Evolutionary conservation across 73 alveolate genomes (phyloP).

Genomic region (Stentor roeselii): DNA sequence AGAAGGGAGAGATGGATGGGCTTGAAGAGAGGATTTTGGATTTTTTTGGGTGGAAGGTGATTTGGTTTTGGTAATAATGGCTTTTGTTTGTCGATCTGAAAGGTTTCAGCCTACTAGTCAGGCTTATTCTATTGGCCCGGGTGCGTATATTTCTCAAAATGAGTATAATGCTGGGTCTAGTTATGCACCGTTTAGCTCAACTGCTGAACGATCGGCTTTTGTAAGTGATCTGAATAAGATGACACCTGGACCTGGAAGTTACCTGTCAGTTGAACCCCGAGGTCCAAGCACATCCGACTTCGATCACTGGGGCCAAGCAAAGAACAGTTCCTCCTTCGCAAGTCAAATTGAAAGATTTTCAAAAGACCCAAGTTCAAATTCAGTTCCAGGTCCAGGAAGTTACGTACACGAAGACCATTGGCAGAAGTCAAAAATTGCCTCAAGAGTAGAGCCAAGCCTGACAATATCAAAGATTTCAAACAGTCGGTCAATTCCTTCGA

Average conservation of each 20-base stretch:
- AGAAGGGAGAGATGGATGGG: no score
- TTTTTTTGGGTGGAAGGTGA: no score
- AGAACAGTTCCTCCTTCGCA: slow-evolving; percentile 30
- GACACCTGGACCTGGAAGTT: slow-evolving; percentile 53
- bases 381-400: slow-evolving; percentile 55
- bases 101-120: neutral
- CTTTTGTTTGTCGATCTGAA: slow-evolving; percentile 31
- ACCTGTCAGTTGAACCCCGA: neutral
- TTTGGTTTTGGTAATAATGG: no score
- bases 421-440: neutral
- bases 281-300: neutral
- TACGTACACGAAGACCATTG: slow-evolving; percentile 13
- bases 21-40: no score
- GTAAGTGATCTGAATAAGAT: neutral
- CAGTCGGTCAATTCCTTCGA: slow-evolving; percentile 48
- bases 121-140: slow-evolving; percentile 36
- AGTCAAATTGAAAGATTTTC: slow-evolving; percentile 38
- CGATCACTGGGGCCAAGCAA: slow-evolving; percentile 24
- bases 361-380: neutral
- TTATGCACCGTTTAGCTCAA: slow-evolving; percentile 31
- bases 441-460: no score
- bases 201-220: slow-evolving; percentile 33
- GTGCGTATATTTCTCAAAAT: slow-evolving; percentile 35
- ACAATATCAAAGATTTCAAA: neutral
- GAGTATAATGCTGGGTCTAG: neutral